These are phyloP conservation scores for Neurospora sp. DNA, from an alignment of 495 filamentous ascomycete genomes.

Conservation along the genomic window DNA sequence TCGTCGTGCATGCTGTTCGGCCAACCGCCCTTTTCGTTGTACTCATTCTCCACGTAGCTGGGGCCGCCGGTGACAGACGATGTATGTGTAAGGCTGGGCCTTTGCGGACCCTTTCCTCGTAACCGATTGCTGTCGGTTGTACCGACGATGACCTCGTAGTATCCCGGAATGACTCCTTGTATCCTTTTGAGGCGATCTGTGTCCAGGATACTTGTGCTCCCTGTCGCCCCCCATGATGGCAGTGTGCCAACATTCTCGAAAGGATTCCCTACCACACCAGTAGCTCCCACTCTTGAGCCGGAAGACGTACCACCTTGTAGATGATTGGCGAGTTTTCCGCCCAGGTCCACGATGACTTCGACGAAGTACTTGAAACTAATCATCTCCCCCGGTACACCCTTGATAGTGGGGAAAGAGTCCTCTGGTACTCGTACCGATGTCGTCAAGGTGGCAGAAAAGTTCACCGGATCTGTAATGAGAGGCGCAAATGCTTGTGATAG, in stretches of 20 bases:
- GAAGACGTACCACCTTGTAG: conserved; percentile 33
- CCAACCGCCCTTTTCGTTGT: conserved; percentile 13
- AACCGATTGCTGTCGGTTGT: conserved; percentile 66
- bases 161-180: conserved; percentile 74
- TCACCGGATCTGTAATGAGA: conserved; percentile 70
- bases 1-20: conserved; percentile 2
- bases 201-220: conserved; percentile 65
- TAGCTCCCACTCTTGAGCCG: conserved; percentile 9
- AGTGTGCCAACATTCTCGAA: conserved; percentile 26
- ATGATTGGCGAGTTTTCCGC: conserved; percentile 66
- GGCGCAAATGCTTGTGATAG: conserved; percentile 78
- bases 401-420: conserved; percentile 87
- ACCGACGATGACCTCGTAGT: conserved; percentile 81
- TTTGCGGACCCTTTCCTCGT: conserved; percentile 39
- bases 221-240: conserved; percentile 39
- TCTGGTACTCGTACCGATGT: conserved; percentile 79
- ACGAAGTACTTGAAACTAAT: conserved; percentile 91
- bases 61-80: conserved; percentile 5
- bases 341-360: conserved; percentile 84
- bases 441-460: conserved; percentile 65
- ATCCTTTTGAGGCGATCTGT: conserved; percentile 78
- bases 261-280: conserved; percentile 10
- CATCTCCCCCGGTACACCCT: conserved; percentile 76
- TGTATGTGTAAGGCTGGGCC: conserved; percentile 15
- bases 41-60: neutral